Base-by-base conservation (phyloP, 306 rosid species). In the Sesbania bispinosa region DNA sequence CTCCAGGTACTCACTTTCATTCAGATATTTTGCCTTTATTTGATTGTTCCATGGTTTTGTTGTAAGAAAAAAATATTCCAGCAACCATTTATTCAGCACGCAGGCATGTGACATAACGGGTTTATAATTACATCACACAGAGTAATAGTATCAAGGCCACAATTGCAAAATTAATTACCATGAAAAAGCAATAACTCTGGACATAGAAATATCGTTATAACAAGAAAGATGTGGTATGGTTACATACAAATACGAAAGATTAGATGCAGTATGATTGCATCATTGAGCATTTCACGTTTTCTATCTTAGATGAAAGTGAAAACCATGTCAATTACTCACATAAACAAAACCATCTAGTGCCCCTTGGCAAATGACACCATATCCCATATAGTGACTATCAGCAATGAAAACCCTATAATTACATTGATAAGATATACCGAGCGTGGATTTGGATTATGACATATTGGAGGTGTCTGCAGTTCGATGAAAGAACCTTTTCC, bases 401-500 rank as follows among this genome's bases (percentile, higher is more conserved):
- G 58, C 79, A 86, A 35, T 26, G 43, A 0, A 19, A 29, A 2
- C 29, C 82, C 85, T 2, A 71, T 2, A 7, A 74, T 4, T 7
- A 46, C 35, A n/a, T 69, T 69, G 62, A 27, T 18, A 16, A 55
- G 10, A 64, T 77, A 79, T 1, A 67, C 77, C 0, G 23, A 50
- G 7, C 50, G 84, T 0, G 82, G 73, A 30, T 45, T 75, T 33
- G 82, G 53, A 18, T 50, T 69, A 7, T 42, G 47, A 42, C 43
- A 19, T n/a, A 67, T 3, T 6, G 26, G 63, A 60, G n/a, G n/a
- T n/a, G n/a, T n/a, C 24, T 74, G 69, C 54, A 51, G 42, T 58
- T 29, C 42, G 51, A 45, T 39, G 74, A 80, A 80, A 18, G 66
- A 79, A 47, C 54, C 36, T 43, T 63, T 82, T 64, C 54, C 38